A percentile compares a stretch with the other conserved stretches of the same genome.
phyloP scores from a whole-genome alignment of 2,329 filamentous ascomycete genomes.

The Arachnomyces sp. region DNA sequence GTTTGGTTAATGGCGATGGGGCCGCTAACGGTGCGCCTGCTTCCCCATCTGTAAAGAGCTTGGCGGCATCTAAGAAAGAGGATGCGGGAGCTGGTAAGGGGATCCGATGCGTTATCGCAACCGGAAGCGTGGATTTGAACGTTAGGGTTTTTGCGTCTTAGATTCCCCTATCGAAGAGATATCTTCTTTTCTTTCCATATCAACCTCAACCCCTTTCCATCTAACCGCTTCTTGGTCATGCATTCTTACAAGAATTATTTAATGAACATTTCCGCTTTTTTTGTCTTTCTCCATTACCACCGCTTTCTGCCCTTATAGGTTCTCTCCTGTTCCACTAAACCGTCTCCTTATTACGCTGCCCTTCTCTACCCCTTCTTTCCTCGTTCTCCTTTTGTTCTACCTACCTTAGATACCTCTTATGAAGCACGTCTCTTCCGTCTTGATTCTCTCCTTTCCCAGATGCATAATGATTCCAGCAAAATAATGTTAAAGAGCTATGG shows the following conservation, averaged over 20 bases:
- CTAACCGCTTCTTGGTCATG: not conserved
- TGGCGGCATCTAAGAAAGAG: conserved; percentile 39
- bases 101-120: conserved; percentile 78
- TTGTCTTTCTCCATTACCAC: not conserved
- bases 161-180: too few species aligned
- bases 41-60: conserved; percentile 10
- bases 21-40: conserved; percentile 12
- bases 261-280: not conserved
- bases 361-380: not conserved
- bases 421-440: too few species aligned
- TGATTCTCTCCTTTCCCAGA: too few species aligned
- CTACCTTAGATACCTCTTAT: not conserved
- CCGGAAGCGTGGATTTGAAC: conserved; percentile 73
- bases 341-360: not conserved
- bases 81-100: conserved; percentile 46
- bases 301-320: not conserved
- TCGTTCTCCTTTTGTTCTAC: not conserved
- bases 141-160: conserved; percentile 66
- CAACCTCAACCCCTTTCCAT: not conserved
- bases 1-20: conserved; percentile 14
- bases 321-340: not conserved
- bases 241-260: not conserved
- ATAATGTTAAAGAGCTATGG: too few species aligned
- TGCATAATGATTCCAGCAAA: too few species aligned
- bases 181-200: not conserved